phyloP scores from a whole-genome alignment of 192 early-diverging fungal genomes.

The Backusella sp. region DNA sequence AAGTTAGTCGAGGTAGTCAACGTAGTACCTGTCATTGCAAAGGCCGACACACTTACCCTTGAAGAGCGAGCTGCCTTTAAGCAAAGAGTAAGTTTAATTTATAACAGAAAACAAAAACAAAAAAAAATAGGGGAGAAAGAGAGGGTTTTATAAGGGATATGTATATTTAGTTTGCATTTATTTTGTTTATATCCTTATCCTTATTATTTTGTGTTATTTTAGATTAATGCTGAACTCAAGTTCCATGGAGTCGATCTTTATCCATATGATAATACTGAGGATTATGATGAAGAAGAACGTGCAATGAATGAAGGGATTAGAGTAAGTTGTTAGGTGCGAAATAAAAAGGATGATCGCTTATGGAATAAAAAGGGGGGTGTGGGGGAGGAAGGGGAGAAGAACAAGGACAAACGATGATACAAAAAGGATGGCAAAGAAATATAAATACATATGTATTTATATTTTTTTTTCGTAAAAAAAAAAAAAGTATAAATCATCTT shows the following conservation, averaged over 20 bases:
- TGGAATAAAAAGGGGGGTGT: too few species aligned
- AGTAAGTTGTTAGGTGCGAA: slow-evolving; percentile 28
- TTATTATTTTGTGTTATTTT: neutral
- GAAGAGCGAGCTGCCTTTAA: slow-evolving; percentile 85
- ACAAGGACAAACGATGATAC: neutral
- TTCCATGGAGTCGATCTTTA: slow-evolving; percentile 91
- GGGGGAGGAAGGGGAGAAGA: neutral
- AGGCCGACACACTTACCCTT: slow-evolving; percentile 83
- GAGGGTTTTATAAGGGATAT: slow-evolving; percentile 5
- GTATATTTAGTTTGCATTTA: neutral
- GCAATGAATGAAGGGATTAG: slow-evolving; percentile 74
- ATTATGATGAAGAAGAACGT: slow-evolving; percentile 72
- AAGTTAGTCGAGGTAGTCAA: slow-evolving; percentile 83
- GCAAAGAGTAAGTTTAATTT: slow-evolving; percentile 53
- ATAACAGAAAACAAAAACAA: neutral
- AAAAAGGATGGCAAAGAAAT: neutral
- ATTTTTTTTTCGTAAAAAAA: neutral
- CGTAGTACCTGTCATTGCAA: slow-evolving; percentile 89
- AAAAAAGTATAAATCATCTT: neutral
- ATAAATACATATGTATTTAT: neutral
- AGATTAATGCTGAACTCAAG: slow-evolving; percentile 86
- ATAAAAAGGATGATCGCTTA: too few species aligned
- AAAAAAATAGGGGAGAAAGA: neutral
- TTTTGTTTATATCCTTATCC: neutral
- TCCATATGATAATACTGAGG: slow-evolving; percentile 86